A percentile compares a stretch with the other conserved stretches of the same genome.
phyloP scores from a whole-genome alignment of 345 rosid species.

The Citrus medica region DNA sequence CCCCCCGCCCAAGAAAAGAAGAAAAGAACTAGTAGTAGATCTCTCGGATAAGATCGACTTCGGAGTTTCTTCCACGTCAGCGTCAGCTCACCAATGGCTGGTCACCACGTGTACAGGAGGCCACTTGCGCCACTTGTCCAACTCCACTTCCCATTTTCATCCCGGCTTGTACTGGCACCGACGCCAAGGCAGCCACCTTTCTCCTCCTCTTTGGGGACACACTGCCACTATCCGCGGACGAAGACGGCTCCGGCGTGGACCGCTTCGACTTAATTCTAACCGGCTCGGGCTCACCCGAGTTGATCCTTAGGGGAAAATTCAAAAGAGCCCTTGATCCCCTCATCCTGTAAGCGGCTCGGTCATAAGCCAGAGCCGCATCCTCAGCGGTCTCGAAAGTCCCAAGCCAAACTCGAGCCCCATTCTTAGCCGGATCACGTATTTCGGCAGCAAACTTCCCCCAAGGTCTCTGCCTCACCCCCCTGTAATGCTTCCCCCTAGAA shows the following conservation, averaged over 20 bases:
- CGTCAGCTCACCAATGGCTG: constrained; percentile 28
- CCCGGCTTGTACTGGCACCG: constrained; percentile 19
- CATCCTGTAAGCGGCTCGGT: constrained; percentile 92
- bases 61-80: background rate
- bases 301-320: constrained; percentile 86
- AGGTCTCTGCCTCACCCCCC: constrained; percentile 97
- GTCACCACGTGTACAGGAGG: constrained; percentile 29
- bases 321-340: constrained; percentile 90
- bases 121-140: constrained; percentile 33
- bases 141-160: constrained; percentile 19
- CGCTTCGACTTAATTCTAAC: constrained; percentile 85
- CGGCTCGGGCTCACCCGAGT: constrained; percentile 96
- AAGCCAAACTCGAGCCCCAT: constrained; percentile 96
- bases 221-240: constrained; percentile 39
- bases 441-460: constrained; percentile 99
- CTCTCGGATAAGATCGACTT: background rate
- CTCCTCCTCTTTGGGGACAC: constrained; percentile 62
- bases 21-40: background rate
- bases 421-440: constrained; percentile 97
- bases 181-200: constrained; percentile 27
- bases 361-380: constrained; percentile 97
- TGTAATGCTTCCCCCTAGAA: constrained; percentile 69
- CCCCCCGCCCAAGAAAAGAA: background rate
- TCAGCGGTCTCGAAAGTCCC: constrained; percentile 98
- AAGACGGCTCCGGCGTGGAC: constrained; percentile 48